These are phyloP conservation scores for Epichloe festucae DNA, from an alignment of 2,329 filamentous ascomycete genomes.

Conservation along the genomic window DNA sequence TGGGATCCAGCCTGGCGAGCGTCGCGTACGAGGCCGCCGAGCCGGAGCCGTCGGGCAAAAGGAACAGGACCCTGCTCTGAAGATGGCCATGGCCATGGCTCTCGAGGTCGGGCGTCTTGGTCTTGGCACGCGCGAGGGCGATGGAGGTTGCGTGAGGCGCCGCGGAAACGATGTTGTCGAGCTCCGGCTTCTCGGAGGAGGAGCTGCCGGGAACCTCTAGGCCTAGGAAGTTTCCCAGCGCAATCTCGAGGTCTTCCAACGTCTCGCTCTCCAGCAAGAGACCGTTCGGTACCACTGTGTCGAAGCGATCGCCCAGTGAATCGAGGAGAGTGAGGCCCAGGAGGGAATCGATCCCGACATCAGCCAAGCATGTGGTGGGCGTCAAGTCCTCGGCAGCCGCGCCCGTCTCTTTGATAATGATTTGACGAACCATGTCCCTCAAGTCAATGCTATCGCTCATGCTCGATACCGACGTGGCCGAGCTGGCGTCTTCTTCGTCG, in stretches of 20 bases:
- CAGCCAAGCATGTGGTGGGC: neutral
- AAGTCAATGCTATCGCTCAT: too few species aligned
- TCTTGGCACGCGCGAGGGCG: neutral
- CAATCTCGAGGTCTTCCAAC: too few species aligned
- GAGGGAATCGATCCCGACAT: constrained; percentile 6
- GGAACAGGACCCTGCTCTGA: constrained; percentile 7
- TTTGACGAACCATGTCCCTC: too few species aligned
- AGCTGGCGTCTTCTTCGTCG: too few species aligned
- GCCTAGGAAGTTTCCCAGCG: too few species aligned
- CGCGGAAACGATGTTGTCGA: neutral
- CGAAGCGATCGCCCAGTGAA: neutral
- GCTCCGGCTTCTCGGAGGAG: too few species aligned
- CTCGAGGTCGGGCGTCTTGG: neutral
- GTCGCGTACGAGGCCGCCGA: constrained; percentile 16
- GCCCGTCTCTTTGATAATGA: constrained; percentile 26
- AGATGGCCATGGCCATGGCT: too few species aligned
- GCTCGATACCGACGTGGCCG: too few species aligned
- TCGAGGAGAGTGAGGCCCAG: constrained; percentile 5
- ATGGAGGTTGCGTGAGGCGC: neutral
- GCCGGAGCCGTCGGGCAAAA: constrained; percentile 20
- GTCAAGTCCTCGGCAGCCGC: neutral
- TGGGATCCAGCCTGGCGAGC: neutral
- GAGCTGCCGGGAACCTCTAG: too few species aligned
- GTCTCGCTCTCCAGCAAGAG: too few species aligned
- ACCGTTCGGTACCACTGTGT: too few species aligned